Conservation (phyloP, 768 basidiomycete genomes). For the Boletus patriciae region DNA sequence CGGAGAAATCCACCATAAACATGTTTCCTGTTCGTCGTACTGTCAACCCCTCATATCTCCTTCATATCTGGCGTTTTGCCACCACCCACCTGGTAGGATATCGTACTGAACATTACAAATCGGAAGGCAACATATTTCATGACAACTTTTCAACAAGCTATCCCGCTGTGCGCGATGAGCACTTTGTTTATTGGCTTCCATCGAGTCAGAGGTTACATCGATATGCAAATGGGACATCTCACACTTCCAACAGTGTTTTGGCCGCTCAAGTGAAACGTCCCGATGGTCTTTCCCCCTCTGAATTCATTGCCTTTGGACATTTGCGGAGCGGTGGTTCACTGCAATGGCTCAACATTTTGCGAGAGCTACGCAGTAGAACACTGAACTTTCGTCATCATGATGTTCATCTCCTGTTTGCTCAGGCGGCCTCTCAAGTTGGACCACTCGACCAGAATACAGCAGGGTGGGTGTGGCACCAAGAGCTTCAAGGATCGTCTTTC, state of each 20-base stretch:
- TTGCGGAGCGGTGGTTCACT: neutral
- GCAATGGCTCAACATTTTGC: neutral
- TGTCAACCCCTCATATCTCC: neutral
- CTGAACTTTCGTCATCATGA: neutral
- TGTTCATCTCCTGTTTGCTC: neutral
- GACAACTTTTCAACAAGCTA: too few species aligned
- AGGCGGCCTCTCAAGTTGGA: neutral
- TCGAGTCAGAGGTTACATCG: slow-evolving; percentile 22
- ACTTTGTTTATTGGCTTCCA: too few species aligned
- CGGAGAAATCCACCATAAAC: neutral
- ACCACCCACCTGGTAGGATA: slow-evolving; percentile 38
- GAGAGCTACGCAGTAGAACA: neutral
- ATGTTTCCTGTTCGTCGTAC: neutral
- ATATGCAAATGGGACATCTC: slow-evolving; percentile 20
- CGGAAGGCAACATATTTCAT: too few species aligned
- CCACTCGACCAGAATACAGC: slow-evolving; percentile 24
- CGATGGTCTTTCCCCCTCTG: neutral
- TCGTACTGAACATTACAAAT: too few species aligned
- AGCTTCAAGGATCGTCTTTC: neutral
- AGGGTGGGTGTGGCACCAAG: neutral
- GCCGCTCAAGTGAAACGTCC: neutral
- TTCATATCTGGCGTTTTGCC: slow-evolving; percentile 31
- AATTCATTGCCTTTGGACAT: neutral
- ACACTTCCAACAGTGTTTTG: neutral
- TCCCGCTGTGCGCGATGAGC: too few species aligned